A percentile compares a stretch with the other conserved stretches of the same genome.
Evolutionary conservation across 2,329 filamentous ascomycete genomes (phyloP).

Genomic region (Furcasterigmium sp.): DNA sequence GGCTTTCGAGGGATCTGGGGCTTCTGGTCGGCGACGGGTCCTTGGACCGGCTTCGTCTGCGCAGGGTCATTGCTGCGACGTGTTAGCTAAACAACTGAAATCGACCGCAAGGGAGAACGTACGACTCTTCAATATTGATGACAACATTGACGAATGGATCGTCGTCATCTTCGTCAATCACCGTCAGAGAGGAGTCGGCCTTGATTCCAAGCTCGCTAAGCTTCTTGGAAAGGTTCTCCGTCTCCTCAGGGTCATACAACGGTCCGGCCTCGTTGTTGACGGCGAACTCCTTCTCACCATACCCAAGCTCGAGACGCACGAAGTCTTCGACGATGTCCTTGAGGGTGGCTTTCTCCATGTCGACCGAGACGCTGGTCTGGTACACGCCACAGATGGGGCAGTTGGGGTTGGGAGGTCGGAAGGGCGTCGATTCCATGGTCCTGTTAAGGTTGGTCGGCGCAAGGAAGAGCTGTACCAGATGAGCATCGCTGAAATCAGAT

Average conservation of each 20-base stretch:
- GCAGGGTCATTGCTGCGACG: slow-evolving; percentile 30
- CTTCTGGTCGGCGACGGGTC: slow-evolving; percentile 33
- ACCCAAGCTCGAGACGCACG: slow-evolving; percentile 65
- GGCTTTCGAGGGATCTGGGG: slow-evolving; percentile 48
- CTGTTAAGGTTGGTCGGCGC: slow-evolving; percentile 59
- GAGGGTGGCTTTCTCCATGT: slow-evolving; percentile 68
- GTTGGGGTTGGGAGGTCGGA: slow-evolving; percentile 65
- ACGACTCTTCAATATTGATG: slow-evolving; percentile 62
- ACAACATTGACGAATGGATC: slow-evolving; percentile 75
- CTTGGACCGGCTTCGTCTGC: slow-evolving; percentile 51
- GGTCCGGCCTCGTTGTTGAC: slow-evolving; percentile 69
- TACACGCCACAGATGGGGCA: slow-evolving; percentile 81
- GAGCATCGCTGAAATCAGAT: slow-evolving; percentile 1
- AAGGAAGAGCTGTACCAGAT: slow-evolving; percentile 60
- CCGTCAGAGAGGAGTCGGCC: slow-evolving; percentile 69
- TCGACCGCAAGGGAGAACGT: too few relatives aligned
- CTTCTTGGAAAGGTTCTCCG: slow-evolving; percentile 77
- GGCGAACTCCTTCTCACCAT: slow-evolving; percentile 72
- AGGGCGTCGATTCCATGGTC: slow-evolving; percentile 52
- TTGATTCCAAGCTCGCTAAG: slow-evolving; percentile 73
- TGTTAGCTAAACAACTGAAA: too few relatives aligned
- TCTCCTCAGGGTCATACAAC: slow-evolving; percentile 87
- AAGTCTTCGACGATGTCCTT: slow-evolving; percentile 74
- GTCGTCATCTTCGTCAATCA: slow-evolving; percentile 78
- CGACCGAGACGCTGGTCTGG: slow-evolving; percentile 61